A percentile compares a stretch with the other conserved stretches of the same genome.
phyloP scores from a whole-genome alignment of 306 rosid species.

The Cicer arietinum region DNA sequence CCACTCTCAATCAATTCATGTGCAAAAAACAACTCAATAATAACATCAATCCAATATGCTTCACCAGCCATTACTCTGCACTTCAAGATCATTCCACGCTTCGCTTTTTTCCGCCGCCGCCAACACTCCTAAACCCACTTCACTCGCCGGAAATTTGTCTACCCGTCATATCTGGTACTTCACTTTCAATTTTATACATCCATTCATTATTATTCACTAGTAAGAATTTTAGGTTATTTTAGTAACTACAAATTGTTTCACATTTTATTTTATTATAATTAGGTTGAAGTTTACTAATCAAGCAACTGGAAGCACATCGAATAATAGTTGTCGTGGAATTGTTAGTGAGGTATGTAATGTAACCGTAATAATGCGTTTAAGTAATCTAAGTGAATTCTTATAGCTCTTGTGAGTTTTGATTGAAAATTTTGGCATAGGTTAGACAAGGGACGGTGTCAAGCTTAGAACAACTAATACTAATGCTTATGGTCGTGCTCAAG shows the following conservation, averaged over 20 bases:
- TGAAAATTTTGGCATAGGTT: constrained; percentile 65
- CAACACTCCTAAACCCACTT: constrained; percentile 31
- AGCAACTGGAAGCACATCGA: constrained; percentile 53
- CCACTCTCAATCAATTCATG: not conserved
- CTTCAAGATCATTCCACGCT: constrained; percentile 51
- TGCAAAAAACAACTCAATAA: not conserved
- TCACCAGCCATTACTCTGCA: constrained; percentile 56
- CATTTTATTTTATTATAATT: constrained; percentile 25
- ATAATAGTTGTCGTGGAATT: constrained; percentile 44
- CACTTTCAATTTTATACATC: constrained; percentile 12
- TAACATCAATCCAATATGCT: constrained; percentile 51
- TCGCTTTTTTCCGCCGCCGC: constrained; percentile 30
- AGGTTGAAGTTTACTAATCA: constrained; percentile 65
- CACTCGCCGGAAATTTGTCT: constrained; percentile 46
- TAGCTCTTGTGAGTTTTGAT: constrained; percentile 40
- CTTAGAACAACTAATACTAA: constrained; percentile 51
- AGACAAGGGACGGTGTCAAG: constrained; percentile 59
- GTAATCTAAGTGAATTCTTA: constrained; percentile 15
- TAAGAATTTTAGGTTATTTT: constrained; percentile 27
- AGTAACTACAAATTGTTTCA: constrained; percentile 11
- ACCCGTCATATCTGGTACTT: constrained; percentile 55
- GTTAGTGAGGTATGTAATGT: constrained; percentile 59
- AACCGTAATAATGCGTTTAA: constrained; percentile 11
- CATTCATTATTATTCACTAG: not conserved
- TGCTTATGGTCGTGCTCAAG: constrained; percentile 62